Percentiles rank a stretch among this genome's conserved stretches.
These are phyloP conservation scores for Cucurbita ficifolia DNA, from an alignment of 306 rosid species.

Conservation along the genomic window DNA sequence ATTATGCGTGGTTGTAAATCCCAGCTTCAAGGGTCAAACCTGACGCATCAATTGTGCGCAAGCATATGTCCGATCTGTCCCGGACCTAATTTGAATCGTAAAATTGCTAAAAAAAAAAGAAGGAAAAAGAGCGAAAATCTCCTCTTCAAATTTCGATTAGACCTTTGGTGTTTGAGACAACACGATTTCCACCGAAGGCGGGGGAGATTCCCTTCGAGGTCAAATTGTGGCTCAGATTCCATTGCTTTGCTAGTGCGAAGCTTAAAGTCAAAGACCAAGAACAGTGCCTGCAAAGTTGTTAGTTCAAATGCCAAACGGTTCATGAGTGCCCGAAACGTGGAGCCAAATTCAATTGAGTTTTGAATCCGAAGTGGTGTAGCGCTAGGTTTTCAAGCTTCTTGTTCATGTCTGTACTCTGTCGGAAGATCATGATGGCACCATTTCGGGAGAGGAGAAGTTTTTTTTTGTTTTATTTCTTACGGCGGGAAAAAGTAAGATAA, in stretches of 20 bases:
- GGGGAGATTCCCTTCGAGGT: neutral
- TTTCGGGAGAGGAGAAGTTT: neutral
- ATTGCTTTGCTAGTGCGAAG: neutral
- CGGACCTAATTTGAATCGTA: neutral
- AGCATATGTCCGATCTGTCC: neutral
- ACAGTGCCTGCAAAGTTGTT: neutral
- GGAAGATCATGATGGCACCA: neutral
- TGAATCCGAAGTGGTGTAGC: neutral
- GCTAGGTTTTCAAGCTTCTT: neutral
- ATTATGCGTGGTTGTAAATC: neutral
- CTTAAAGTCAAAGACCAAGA: neutral
- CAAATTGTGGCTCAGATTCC: neutral
- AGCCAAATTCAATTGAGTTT: neutral
- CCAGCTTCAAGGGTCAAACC: neutral
- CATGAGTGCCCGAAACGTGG: neutral
- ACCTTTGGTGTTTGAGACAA: slow-evolving; percentile 22
- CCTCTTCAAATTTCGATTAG: slow-evolving; percentile 20
- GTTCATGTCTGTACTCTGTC: neutral
- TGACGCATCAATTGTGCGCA: neutral
- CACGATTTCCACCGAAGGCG: neutral
- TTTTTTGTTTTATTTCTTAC: neutral
- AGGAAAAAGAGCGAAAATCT: neutral
- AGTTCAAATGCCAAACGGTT: neutral
- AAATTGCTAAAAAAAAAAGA: neutral
- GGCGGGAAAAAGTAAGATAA: neutral